Evolutionary conservation across 257 asterid genomes (phyloP), one percentile per base, ranked within the genome.

Genomic region (Ballota nigra): DNA sequence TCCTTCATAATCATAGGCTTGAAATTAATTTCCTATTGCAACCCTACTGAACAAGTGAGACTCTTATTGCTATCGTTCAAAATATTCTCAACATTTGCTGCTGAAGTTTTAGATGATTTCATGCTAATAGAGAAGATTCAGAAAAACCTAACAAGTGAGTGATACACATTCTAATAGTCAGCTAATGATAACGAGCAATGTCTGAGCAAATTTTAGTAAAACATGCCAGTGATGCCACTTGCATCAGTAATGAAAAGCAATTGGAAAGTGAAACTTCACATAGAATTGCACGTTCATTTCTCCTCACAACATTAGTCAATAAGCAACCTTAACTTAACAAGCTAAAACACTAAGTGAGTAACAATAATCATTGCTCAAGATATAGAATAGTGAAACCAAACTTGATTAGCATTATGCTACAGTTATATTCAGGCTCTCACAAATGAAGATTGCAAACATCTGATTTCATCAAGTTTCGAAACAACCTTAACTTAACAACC

Each of bases 201-300:
- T 19, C 43, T 13, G 49, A 69, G 71, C 51, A 69, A 51, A 34
- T 12, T 40, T 56, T 40, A 49, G 45, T 34, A 51, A 45, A 43
- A 23, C 58, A 10, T 22, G n/a, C 19, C 29, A 9, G 9, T 36
- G 72, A 33, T 23, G 41, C 23, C 34, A 67, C 47, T 51, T 12
- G 28, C 43, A 67, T 33, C 33, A 45, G 40, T 62, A 20, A 22
- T 26, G 22, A n/a, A 61, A 8, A 9, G 51, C 47, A 74, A 40
- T 16, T 19, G 40, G 15, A 59, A 6, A 16, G 49, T 19, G 29
- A 64, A 75, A 33, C 49, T 61, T 68, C 23, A 38, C 31, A 66
- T 19, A 62, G 68, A 62, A 69, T 55, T 23, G 69, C 68, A 56
- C 7, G 63, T 7, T n/a, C 36, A 11, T 18, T 63, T 40, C 62